These are phyloP conservation scores for Fusarium bulbicola DNA, from an alignment of 2,329 filamentous ascomycete genomes.

Conservation along the genomic window DNA sequence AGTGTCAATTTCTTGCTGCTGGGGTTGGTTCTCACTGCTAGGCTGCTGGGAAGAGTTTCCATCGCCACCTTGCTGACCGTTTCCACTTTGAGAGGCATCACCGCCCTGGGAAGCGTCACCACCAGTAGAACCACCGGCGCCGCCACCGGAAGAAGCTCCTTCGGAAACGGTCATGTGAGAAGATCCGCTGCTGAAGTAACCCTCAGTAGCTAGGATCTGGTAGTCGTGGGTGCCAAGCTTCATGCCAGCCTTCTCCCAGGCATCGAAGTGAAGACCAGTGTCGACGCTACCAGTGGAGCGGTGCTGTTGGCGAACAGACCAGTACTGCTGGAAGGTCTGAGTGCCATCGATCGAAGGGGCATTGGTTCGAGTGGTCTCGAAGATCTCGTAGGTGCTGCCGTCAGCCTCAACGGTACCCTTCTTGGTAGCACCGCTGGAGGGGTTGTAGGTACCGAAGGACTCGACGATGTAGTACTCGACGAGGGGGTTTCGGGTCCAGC, in stretches of 20 bases:
- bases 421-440: slow-evolving; percentile 44
- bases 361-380: slow-evolving; percentile 50
- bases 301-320: slow-evolving; percentile 60
- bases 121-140: neutral
- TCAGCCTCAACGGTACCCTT: slow-evolving; percentile 48
- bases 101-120: neutral
- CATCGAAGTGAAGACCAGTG: slow-evolving; percentile 60
- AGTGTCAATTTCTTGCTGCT: slow-evolving; percentile 1
- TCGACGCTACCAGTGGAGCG: slow-evolving; percentile 60
- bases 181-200: slow-evolving; percentile 60
- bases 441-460: slow-evolving; percentile 46
- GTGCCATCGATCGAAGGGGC: slow-evolving; percentile 60
- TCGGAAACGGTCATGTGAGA: slow-evolving; percentile 56
- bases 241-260: slow-evolving; percentile 60
- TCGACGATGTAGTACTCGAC: slow-evolving; percentile 53
- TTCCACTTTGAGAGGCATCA: neutral
- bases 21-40: slow-evolving; percentile 7
- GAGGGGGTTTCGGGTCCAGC: slow-evolving; percentile 50
- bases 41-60: slow-evolving; percentile 4
- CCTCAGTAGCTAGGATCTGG: slow-evolving; percentile 64
- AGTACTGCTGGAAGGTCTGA: slow-evolving; percentile 62
- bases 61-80: slow-evolving; percentile 6
- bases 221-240: slow-evolving; percentile 61
- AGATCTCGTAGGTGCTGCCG: slow-evolving; percentile 51
- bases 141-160: slow-evolving; percentile 4